Evolutionary conservation across 352 stramenopile genomes (phyloP), one percentile per base, ranked within the genome.

Genomic region (Globisporangium spinosum): DNA sequence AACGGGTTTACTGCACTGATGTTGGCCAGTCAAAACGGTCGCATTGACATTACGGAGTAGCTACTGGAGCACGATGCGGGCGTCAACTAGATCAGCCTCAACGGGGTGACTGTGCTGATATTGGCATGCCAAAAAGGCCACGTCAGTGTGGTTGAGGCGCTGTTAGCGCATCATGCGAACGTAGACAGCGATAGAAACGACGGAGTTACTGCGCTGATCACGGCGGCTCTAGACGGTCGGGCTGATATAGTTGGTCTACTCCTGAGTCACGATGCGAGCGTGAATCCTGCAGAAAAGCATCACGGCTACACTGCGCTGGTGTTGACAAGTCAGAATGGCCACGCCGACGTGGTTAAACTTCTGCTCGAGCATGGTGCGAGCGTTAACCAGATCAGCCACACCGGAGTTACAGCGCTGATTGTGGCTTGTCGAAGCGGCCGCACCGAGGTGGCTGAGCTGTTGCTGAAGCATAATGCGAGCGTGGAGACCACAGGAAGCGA

Each of bases 341-440:
- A 54, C 22, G 22, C 23, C 20, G 3, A 47, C 15, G 17, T 49
- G 7, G 20, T 62, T 9, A 13, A 29, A 7, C 8, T 40, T n/a
- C 56, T 62, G 20, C 20, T 62, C 1, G 20, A 9, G 34, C 57
- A 34, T 49, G 57, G 57, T 29, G 49, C 22, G n/a, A 57, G 22
- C 49, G 10, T 34, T 23, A 22, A 25, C 47, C 20, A 17, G 47
- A 15, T 27, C 20, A 27, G 10, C 8, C 20, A 25, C 7, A 27
- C 20, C n/a, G 47, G 47, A 17, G 32, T 53, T 29, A 63, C 58
- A 10, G 40, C 60, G 27, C 45, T 66, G 60, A 40, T 58, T 20
- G 23, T 58, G 13, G 60, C 60, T 17, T 43, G 25, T 10, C 40
- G 27, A 29, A 55, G 22, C 10, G 47, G 47, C 17, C 47, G 10